Conservation (phyloP, 2,329 filamentous ascomycete species). For the Mycosphaerella sp. region DNA sequence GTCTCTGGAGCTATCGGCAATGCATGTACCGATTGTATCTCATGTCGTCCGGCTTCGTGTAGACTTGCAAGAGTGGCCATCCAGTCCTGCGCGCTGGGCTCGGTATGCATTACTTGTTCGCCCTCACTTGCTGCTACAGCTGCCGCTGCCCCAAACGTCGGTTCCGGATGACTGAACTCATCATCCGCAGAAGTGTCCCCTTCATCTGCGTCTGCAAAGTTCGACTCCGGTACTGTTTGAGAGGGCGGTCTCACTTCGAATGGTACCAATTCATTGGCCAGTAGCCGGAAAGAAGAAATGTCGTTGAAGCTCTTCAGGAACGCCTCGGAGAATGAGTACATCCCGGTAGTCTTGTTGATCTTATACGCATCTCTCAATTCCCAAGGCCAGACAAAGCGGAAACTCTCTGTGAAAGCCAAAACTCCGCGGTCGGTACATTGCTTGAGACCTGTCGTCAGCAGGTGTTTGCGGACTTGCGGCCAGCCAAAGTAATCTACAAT, state of each 20-base stretch:
- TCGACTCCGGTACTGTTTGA: conserved; percentile 5
- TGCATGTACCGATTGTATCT: conserved; percentile 8
- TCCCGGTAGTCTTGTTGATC: conserved; percentile 15
- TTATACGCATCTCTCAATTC: conserved; percentile 19
- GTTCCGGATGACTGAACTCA: conserved; percentile 4
- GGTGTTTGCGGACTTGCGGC: conserved; percentile 19
- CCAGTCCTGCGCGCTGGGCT: conserved; percentile 12
- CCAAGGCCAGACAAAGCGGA: conserved; percentile 20
- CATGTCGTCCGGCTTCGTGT: conserved; percentile 10
- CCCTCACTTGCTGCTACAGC: not conserved
- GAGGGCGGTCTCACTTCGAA: conserved; percentile 16
- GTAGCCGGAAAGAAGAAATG: conserved; percentile 12
- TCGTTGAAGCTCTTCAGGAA: conserved; percentile 17
- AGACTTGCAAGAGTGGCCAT: conserved; percentile 12
- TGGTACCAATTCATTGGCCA: conserved; percentile 16
- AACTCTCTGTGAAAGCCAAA: conserved; percentile 19
- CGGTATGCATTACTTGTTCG: conserved; percentile 2
- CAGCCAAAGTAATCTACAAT: conserved; percentile 22
- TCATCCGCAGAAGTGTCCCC: conserved; percentile 4
- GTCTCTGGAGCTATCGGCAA: conserved; percentile 12
- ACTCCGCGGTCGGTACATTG: conserved; percentile 13
- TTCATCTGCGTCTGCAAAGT: not conserved
- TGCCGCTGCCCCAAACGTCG: not conserved
- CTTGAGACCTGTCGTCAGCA: conserved; percentile 14
- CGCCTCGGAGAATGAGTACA: conserved; percentile 17